These are phyloP conservation scores for Wallacemonas sp. DNA, from an alignment of 208 protist species.

Conservation along the genomic window DNA sequence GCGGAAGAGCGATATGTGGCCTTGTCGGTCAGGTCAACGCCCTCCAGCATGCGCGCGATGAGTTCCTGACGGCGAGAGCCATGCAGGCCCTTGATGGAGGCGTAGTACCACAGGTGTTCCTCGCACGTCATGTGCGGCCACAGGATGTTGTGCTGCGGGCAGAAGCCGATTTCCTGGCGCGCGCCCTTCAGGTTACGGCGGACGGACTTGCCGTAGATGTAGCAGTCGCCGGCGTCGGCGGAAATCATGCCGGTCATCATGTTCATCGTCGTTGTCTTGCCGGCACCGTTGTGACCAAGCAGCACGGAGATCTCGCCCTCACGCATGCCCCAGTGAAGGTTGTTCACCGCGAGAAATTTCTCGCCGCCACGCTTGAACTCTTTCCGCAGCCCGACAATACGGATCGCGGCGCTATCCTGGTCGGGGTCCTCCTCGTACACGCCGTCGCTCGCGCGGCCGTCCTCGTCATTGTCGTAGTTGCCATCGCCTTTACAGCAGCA, in stretches of 20 bases:
- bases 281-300: slow-evolving; percentile 61
- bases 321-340: slow-evolving; percentile 41
- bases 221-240: slow-evolving; percentile 43
- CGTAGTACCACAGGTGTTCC: slow-evolving; percentile 93
- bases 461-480: slow-evolving; percentile 16
- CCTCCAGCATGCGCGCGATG: slow-evolving; percentile 41
- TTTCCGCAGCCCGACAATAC: slow-evolving; percentile 32
- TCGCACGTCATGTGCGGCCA: slow-evolving; percentile 82
- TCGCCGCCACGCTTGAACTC: slow-evolving; percentile 40
- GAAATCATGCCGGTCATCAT: slow-evolving; percentile 62
- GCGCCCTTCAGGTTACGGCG: slow-evolving; percentile 38
- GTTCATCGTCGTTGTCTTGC: slow-evolving; percentile 62
- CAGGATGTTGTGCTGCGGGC: slow-evolving; percentile 91
- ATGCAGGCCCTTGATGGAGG: slow-evolving; percentile 83
- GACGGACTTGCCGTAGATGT: slow-evolving; percentile 67
- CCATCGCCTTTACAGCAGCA: slow-evolving; percentile 13
- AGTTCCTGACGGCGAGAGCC: slow-evolving; percentile 19
- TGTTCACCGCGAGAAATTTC: slow-evolving; percentile 64
- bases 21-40: slow-evolving; percentile 68
- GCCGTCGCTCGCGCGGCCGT: slow-evolving; percentile 27
- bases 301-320: slow-evolving; percentile 63
- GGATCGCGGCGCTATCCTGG: slow-evolving; percentile 14
- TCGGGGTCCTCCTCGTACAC: slow-evolving; percentile 23
- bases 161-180: slow-evolving; percentile 81
- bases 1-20: slow-evolving; percentile 22